Evolutionary conservation across 305 asterid genomes (phyloP).

Genomic region (Fraxinus baroniana): DNA sequence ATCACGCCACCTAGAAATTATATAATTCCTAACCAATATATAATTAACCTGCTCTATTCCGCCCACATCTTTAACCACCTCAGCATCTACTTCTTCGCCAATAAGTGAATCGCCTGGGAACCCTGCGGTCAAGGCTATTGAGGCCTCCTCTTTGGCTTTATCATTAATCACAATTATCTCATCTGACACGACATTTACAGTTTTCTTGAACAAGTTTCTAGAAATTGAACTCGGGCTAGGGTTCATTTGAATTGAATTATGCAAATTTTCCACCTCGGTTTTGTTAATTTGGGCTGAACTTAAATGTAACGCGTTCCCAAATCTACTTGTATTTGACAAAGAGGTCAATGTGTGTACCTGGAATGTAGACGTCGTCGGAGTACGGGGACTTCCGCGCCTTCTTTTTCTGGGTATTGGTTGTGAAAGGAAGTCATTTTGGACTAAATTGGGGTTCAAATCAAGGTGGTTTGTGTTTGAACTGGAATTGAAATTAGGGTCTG

Average conservation of each 20-base stretch:
- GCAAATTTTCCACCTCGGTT: constrained; percentile 33
- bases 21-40: constrained; percentile 78
- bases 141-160: constrained; percentile 87
- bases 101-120: constrained; percentile 92
- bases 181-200: constrained; percentile 52
- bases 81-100: constrained; percentile 84
- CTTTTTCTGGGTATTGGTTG: constrained; percentile 60
- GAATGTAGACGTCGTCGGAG: constrained; percentile 35
- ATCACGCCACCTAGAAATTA: constrained; percentile 81
- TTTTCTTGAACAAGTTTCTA: constrained; percentile 28
- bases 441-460: constrained; percentile 28
- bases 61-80: constrained; percentile 85
- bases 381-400: constrained; percentile 70
- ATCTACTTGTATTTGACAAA: constrained; percentile 22
- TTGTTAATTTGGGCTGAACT: constrained; percentile 28
- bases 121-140: constrained; percentile 79
- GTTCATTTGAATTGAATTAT: constrained; percentile 21
- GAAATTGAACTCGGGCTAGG: constrained; percentile 27
- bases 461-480: constrained; percentile 27
- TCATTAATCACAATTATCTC: constrained; percentile 90
- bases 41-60: constrained; percentile 96
- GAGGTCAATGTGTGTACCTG: constrained; percentile 40
- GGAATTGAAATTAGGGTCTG: constrained; percentile 18
- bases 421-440: constrained; percentile 42
- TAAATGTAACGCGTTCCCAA: constrained; percentile 26